phyloP scores from a whole-genome alignment of 1,284 basidiomycete genomes.

The Anthracocystis setariae region DNA sequence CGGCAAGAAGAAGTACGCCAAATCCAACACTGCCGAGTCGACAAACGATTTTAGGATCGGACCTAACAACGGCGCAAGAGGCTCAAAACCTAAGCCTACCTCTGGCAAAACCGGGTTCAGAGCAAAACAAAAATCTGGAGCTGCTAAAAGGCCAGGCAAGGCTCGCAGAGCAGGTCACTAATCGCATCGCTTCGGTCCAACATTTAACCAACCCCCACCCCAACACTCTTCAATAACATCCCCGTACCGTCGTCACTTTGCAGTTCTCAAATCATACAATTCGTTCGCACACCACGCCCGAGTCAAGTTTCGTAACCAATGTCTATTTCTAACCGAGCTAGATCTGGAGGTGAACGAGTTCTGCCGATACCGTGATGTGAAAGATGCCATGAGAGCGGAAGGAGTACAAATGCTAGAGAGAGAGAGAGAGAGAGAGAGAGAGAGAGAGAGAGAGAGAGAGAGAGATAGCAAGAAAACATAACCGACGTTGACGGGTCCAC shows the following conservation, averaged over 20 bases:
- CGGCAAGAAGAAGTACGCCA: conserved; percentile 61
- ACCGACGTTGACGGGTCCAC: no score
- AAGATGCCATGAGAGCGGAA: conserved; percentile 10
- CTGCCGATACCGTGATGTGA: no score
- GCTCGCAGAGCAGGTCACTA: conserved; percentile 35
- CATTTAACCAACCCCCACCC: no score
- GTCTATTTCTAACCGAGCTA: no score
- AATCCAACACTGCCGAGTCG: conserved; percentile 63
- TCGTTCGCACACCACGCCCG: no score
- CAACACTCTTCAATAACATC: neutral
- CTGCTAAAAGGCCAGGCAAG: conserved; percentile 43
- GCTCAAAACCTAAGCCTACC: conserved; percentile 26
- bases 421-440: no score
- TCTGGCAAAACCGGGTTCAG: conserved; percentile 41
- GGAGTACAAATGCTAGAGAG: conserved; percentile 26
- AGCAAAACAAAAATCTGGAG: conserved; percentile 39
- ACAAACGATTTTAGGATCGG: conserved; percentile 59
- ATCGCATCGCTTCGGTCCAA: no score
- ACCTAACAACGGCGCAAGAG: conserved; percentile 30
- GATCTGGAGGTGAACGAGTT: no score
- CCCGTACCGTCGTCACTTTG: no score
- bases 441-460: no score
- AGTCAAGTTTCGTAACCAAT: no score
- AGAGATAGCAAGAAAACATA: no score
- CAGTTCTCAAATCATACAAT: neutral